Conservation (phyloP, 257 asterid genomes). For the Lycium ferocissimum region DNA sequence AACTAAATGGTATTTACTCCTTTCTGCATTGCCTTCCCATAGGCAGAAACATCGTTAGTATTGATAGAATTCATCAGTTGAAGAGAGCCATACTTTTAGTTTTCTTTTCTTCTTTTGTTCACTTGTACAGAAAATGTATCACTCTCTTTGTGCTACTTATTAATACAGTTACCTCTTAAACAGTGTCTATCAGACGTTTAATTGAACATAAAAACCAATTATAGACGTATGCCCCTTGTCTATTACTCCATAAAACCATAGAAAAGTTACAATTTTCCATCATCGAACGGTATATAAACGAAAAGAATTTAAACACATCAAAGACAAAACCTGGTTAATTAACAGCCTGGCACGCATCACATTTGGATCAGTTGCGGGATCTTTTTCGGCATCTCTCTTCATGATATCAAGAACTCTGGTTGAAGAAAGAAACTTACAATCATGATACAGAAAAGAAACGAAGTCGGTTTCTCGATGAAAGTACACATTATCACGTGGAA, state of each 20-base stretch:
- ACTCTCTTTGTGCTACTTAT: background rate
- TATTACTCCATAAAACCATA: slow-evolving; percentile 1
- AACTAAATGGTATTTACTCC: too few relatives aligned
- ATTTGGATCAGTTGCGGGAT: slow-evolving; percentile 73
- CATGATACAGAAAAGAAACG: background rate
- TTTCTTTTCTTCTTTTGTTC: slow-evolving; percentile 1
- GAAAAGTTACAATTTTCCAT: background rate
- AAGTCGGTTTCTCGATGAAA: too few relatives aligned
- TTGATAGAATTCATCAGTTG: background rate
- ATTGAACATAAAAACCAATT: background rate
- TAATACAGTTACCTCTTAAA: background rate
- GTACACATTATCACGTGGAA: too few relatives aligned
- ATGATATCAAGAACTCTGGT: slow-evolving; percentile 87
- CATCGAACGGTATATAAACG: background rate
- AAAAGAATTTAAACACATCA: background rate
- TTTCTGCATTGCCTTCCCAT: too few relatives aligned
- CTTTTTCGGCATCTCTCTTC: slow-evolving; percentile 80
- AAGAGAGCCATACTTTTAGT: background rate
- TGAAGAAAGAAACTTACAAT: slow-evolving; percentile 29
- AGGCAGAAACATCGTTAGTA: slow-evolving; percentile 22
- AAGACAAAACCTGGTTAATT: slow-evolving; percentile 66
- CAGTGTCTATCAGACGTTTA: too few relatives aligned
- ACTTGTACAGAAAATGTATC: background rate
- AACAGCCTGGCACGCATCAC: slow-evolving; percentile 74
- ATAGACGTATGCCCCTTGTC: background rate